A percentile compares a stretch with the other conserved stretches of the same genome.
phyloP scores from a whole-genome alignment of 345 rosid species.

The Brassica napus region DNA sequence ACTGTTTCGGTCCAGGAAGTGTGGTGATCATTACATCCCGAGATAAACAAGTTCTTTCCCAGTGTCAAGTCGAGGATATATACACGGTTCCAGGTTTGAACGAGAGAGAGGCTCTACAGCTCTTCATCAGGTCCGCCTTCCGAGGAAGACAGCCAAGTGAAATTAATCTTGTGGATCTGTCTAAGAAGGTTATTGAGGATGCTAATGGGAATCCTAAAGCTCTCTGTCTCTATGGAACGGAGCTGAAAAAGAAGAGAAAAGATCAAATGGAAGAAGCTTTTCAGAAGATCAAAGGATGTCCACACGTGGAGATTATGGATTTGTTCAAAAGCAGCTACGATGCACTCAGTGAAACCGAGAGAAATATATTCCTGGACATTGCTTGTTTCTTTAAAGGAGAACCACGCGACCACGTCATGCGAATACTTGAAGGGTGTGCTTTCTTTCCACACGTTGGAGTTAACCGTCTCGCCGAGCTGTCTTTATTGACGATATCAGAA shows the following conservation, averaged over 20 bases:
- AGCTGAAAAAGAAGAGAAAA: neutral
- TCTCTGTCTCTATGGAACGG: neutral
- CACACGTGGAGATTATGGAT: neutral
- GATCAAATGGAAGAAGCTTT: neutral
- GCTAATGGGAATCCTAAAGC: conserved; percentile 15
- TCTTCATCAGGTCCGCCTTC: neutral
- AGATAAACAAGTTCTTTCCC: conserved; percentile 28
- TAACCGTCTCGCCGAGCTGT: conserved; percentile 22
- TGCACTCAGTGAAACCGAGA: conserved; percentile 31
- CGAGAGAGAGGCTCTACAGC: conserved; percentile 1
- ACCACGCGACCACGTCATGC: conserved; percentile 1
- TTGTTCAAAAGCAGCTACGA: conserved; percentile 33
- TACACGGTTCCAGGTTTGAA: conserved; percentile 5
- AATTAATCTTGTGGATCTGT: neutral
- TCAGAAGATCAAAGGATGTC: neutral
- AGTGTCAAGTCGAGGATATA: neutral
- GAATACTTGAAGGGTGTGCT: conserved; percentile 32
- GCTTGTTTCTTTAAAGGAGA: conserved; percentile 36
- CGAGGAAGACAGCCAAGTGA: neutral
- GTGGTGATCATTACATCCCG: conserved; percentile 16
- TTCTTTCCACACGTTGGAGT: conserved; percentile 34
- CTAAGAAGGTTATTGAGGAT: neutral
- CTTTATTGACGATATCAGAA: conserved; percentile 9
- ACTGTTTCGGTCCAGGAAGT: neutral
- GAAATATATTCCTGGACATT: conserved; percentile 35